Conservation (phyloP, 139 green algal species). For the Volvox africanus region DNA sequence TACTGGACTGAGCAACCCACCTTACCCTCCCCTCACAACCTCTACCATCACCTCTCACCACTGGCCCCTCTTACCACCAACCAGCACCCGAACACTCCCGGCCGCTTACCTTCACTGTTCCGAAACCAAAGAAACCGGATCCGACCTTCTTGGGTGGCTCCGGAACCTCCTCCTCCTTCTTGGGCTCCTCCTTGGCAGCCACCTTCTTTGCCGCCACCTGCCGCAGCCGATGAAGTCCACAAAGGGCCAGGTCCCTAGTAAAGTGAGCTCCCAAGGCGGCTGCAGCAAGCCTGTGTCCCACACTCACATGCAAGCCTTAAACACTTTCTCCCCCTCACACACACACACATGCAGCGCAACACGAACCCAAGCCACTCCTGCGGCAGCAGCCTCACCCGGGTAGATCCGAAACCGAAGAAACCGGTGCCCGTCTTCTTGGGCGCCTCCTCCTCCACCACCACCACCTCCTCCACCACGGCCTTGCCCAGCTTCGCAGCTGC, state of each 20-base stretch:
- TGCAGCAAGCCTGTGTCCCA: too few species aligned
- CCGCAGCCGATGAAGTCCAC: too few species aligned
- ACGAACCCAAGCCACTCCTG: too few species aligned
- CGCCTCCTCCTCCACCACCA: slow-evolving; percentile 18
- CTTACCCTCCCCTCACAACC: not conserved
- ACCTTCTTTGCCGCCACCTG: too few species aligned
- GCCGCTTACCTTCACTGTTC: slow-evolving; percentile 27
- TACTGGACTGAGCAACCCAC: too few species aligned
- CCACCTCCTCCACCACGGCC: not conserved
- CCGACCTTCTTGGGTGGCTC: slow-evolving; percentile 31
- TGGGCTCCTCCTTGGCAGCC: too few species aligned
- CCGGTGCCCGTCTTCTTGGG: slow-evolving; percentile 31
- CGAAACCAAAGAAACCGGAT: slow-evolving; percentile 32
- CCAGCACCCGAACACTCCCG: not conserved
- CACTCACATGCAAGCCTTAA: too few species aligned
- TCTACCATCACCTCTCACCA: not conserved
- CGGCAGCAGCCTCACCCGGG: slow-evolving; percentile 1
- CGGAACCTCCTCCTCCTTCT: not conserved
- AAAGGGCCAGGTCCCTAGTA: too few species aligned
- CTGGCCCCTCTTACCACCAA: too few species aligned
- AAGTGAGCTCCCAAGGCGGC: too few species aligned
- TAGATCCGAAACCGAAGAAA: slow-evolving; percentile 33
- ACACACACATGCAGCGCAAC: too few species aligned
- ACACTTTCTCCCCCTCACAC: too few species aligned
- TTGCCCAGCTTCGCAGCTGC: not conserved